A percentile compares a stretch with the other conserved stretches of the same genome.
Evolutionary conservation across 2,329 filamentous ascomycete genomes (phyloP).

Genomic region (Monilinia laxa): DNA sequence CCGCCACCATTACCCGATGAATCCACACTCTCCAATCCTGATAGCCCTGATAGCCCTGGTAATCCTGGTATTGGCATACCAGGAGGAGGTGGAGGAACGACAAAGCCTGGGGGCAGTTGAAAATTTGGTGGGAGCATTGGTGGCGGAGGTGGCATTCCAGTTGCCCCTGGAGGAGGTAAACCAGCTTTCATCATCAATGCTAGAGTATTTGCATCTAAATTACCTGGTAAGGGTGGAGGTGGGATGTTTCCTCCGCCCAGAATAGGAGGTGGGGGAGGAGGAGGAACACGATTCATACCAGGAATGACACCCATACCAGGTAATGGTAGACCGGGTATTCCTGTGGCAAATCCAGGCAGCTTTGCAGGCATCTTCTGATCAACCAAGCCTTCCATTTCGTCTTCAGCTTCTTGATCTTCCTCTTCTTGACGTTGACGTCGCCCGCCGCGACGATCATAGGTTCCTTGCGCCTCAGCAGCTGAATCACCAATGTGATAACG

Average conservation of each 20-base stretch:
- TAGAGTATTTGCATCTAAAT: slow-evolving; percentile 21
- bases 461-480: slow-evolving; percentile 91
- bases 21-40: slow-evolving; percentile 38
- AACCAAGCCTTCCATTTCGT: slow-evolving; percentile 87
- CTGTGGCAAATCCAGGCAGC: slow-evolving; percentile 59
- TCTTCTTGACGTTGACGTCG: slow-evolving; percentile 82
- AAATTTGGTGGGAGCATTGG: slow-evolving; percentile 48
- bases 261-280: slow-evolving; percentile 42
- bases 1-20: slow-evolving; percentile 31
- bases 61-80: slow-evolving; percentile 38
- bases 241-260: slow-evolving; percentile 15
- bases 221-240: slow-evolving; percentile 21
- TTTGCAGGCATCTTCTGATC: slow-evolving; percentile 81
- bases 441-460: slow-evolving; percentile 79
- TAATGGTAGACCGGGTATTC: slow-evolving; percentile 43
- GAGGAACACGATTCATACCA: slow-evolving; percentile 44
- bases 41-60: slow-evolving; percentile 18
- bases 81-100: slow-evolving; percentile 44
- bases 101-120: slow-evolving; percentile 36
- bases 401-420: slow-evolving; percentile 89
- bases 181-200: slow-evolving; percentile 55
- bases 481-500: slow-evolving; percentile 93
- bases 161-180: slow-evolving; percentile 56
- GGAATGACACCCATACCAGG: slow-evolving; percentile 45
- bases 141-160: slow-evolving; percentile 40